Evolutionary conservation across 129 eudicot genomes (phyloP), one percentile per base, ranked within the genome.

Genomic region (Flaveria trinervia): DNA sequence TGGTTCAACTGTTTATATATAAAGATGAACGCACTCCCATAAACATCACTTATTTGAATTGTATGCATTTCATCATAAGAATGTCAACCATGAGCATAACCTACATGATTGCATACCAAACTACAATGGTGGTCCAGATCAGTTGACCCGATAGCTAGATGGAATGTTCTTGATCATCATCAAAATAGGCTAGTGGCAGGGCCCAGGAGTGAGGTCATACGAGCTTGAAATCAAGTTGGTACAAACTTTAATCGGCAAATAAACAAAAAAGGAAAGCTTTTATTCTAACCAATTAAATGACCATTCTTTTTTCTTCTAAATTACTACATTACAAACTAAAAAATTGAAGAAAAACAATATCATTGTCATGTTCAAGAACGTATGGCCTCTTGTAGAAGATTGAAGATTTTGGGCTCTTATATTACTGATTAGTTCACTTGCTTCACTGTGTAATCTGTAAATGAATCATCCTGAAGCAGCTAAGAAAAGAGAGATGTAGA

Each of bases 1-100:
- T 80, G 83, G 62, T 73, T 80, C 79, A 80, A 43, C 74, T 80
- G 70, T 79, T 71, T 23, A 9, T 60, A 18, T 30, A 6, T 26
- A 64, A 65, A 72, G 39, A 10, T 57, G 79, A 57, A 80, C 76
- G 78, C 79, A 79, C 83, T 79, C 60, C 69, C 74, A 74, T 80
- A 54, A 4, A 46, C n/a, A 70, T 28, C 64, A 77, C 62, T 75
- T 65, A 62, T 50, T 46, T 45, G 13, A 3, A 57, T 12, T 41
- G 17, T 4, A 52, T 66, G 48, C 79, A 73, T 73, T 78, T 57
- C 66, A 79, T 71, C 65, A 60, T 0, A 56, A 50, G 56, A 66
- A 73, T 56, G 70, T 73, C 18, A 73, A 56, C 84, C 61, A 79
- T 64, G 36, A 62, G 9, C 65, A 54, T n/a, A 13, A 39, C 39